Conservation (phyloP, 192 early-diverging fungal species). For the Backusella sp. region DNA sequence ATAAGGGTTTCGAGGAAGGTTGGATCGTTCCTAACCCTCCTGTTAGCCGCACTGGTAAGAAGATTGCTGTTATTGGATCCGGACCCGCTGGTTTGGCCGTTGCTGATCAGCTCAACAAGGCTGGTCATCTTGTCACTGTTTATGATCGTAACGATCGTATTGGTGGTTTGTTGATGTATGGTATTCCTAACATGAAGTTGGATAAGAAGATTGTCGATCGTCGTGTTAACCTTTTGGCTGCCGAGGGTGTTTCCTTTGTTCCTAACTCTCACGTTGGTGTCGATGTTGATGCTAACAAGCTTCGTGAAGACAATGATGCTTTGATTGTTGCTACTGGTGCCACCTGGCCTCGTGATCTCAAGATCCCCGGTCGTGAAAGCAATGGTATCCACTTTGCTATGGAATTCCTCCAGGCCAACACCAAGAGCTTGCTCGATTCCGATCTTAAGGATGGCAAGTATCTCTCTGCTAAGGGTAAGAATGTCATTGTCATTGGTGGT, state of each 20-base stretch:
- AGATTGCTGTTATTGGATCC: conserved; percentile 89
- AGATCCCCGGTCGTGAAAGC: conserved; percentile 82
- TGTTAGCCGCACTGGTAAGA: conserved; percentile 73
- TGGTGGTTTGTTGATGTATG: conserved; percentile 97
- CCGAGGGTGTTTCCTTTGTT: conserved; percentile 93
- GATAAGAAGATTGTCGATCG: conserved; percentile 95
- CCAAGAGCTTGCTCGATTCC: conserved; percentile 82
- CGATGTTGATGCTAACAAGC: conserved; percentile 64
- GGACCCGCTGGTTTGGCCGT: conserved; percentile 95
- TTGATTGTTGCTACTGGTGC: conserved; percentile 91
- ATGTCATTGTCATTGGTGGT: conserved; percentile 97
- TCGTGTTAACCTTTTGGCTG: conserved; percentile 89
- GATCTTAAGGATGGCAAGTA: conserved; percentile 71
- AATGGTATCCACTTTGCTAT: conserved; percentile 98
- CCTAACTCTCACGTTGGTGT: conserved; percentile 88
- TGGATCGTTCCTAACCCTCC: conserved; percentile 95
- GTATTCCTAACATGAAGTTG: conserved; percentile 99
- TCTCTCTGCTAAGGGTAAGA: conserved; percentile 86
- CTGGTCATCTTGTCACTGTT: conserved; percentile 92
- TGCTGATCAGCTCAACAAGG: conserved; percentile 97
- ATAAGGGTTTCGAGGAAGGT: conserved; percentile 93
- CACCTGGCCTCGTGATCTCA: conserved; percentile 96
- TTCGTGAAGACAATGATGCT: conserved; percentile 75
- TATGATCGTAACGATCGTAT: conserved; percentile 97
- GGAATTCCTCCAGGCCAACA: conserved; percentile 93